Evolutionary conservation across 176 grass and related monocot genomes (phyloP).

Genomic region (Phragmites australis): DNA sequence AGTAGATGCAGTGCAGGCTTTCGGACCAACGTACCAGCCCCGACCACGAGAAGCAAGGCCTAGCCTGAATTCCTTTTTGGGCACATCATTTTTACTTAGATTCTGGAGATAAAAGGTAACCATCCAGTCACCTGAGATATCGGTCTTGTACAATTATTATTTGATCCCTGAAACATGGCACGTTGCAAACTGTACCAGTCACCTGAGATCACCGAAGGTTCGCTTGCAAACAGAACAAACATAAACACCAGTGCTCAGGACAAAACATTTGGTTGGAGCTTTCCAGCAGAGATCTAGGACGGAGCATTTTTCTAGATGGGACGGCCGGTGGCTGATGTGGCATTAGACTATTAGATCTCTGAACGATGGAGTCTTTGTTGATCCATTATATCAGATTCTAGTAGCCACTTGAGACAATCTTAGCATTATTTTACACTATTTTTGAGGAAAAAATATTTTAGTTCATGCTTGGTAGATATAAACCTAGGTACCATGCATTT

Average conservation of each 20-base stretch:
- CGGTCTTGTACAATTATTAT: not conserved
- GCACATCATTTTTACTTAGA: not conserved
- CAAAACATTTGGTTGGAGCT: not conserved
- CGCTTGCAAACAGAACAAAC: not conserved
- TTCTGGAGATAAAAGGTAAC: not conserved
- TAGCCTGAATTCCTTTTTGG: not conserved
- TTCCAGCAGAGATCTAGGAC: not conserved
- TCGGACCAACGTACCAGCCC: not conserved
- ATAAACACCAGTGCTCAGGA: not conserved
- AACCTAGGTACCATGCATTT: too few species aligned
- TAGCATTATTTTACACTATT: too few species aligned
- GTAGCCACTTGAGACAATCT: too few species aligned
- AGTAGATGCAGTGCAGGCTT: not conserved
- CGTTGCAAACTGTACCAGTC: not conserved
- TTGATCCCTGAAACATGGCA: not conserved
- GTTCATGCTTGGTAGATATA: too few species aligned
- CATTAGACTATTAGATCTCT: too few species aligned
- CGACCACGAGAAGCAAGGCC: not conserved
- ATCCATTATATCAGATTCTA: too few species aligned
- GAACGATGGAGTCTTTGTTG: too few species aligned
- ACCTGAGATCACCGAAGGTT: not conserved
- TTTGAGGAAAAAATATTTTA: too few species aligned
- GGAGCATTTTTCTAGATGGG: too few species aligned
- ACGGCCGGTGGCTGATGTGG: too few species aligned
- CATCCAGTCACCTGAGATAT: not conserved